Conservation (phyloP, 345 rosid species). For the Populus euphratica region DNA sequence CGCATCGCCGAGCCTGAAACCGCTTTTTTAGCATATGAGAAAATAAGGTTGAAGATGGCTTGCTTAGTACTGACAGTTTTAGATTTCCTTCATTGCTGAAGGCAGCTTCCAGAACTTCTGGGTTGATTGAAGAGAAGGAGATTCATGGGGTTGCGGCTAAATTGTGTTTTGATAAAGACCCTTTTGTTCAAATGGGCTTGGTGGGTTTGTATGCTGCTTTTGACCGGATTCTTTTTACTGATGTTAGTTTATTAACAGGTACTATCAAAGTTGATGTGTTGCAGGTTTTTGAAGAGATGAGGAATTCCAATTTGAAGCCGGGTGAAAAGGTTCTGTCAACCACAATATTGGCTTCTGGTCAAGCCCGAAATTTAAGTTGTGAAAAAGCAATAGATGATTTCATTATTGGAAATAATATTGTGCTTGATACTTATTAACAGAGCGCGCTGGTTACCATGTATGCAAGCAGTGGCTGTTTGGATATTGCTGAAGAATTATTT, state of each 20-base stretch:
- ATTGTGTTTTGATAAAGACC: slow-evolving; percentile 47
- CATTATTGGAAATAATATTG: slow-evolving; percentile 35
- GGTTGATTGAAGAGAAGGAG: slow-evolving; percentile 49
- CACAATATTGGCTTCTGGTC: slow-evolving; percentile 48
- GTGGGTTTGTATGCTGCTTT: slow-evolving; percentile 39
- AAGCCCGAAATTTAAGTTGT: slow-evolving; percentile 36
- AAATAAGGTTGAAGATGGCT: slow-evolving; percentile 28
- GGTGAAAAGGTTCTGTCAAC: slow-evolving; percentile 56
- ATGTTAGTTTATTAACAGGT: slow-evolving; percentile 30
- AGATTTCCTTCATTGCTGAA: slow-evolving; percentile 50
- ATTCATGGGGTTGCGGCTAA: slow-evolving; percentile 50
- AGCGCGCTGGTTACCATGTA: slow-evolving; percentile 49
- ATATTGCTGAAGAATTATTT: slow-evolving; percentile 37
- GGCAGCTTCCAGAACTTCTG: slow-evolving; percentile 38
- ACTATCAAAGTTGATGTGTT: slow-evolving; percentile 43
- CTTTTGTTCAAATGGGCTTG: slow-evolving; percentile 54
- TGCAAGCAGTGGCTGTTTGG: slow-evolving; percentile 46
- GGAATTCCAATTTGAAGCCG: slow-evolving; percentile 35
- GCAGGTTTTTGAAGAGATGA: slow-evolving; percentile 69
- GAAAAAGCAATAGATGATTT: slow-evolving; percentile 47
- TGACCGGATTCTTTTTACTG: slow-evolving; percentile 24
- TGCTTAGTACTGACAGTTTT: slow-evolving; percentile 34
- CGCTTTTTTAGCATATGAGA: slow-evolving; percentile 32
- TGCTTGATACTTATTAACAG: slow-evolving; percentile 39
- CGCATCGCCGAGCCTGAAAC: slow-evolving; percentile 25